phyloP scores from a whole-genome alignment of 768 basidiomycete species.

The Psilocybe cyanescens region DNA sequence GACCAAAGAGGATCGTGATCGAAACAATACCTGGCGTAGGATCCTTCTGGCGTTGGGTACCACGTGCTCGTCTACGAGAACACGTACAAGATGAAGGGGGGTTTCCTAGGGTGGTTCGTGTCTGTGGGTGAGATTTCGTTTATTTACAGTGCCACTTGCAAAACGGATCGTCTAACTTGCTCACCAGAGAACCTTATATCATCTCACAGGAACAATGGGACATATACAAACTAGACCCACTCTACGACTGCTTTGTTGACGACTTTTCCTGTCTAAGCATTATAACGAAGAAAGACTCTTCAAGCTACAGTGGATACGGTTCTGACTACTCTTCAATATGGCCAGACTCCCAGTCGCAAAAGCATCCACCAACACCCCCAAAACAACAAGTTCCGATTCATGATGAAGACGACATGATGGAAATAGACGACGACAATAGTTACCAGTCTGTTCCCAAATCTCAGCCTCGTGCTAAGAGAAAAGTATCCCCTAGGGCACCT shows the following conservation, averaged over 20 bases:
- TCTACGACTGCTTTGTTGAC: constrained; percentile 68
- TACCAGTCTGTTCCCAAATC: constrained; percentile 5
- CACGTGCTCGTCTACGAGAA: constrained; percentile 61
- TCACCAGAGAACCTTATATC: constrained; percentile 35
- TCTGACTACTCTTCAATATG: neutral
- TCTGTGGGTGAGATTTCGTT: constrained; percentile 65
- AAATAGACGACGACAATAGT: constrained; percentile 21
- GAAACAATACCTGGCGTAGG: constrained; percentile 63
- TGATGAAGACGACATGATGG: constrained; percentile 23
- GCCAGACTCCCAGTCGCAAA: neutral
- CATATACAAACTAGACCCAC: constrained; percentile 79
- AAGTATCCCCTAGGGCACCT: constrained; percentile 12
- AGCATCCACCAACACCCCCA: constrained; percentile 11
- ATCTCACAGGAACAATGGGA: constrained; percentile 85
- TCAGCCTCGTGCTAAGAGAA: constrained; percentile 5
- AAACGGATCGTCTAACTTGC: neutral
- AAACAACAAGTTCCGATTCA: neutral
- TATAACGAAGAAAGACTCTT: constrained; percentile 32
- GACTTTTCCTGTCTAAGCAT: constrained; percentile 39
- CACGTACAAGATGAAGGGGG: constrained; percentile 66
- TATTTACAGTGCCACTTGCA: neutral
- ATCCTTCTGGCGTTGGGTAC: constrained; percentile 78
- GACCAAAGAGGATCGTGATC: constrained; percentile 75
- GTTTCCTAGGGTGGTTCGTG: constrained; percentile 69
- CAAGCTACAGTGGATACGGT: constrained; percentile 14